Percentiles rank a stretch among this genome's conserved stretches.
Evolutionary conservation across 2,329 filamentous ascomycete genomes (phyloP).

Genomic region (Colletotrichum higginsianum): DNA sequence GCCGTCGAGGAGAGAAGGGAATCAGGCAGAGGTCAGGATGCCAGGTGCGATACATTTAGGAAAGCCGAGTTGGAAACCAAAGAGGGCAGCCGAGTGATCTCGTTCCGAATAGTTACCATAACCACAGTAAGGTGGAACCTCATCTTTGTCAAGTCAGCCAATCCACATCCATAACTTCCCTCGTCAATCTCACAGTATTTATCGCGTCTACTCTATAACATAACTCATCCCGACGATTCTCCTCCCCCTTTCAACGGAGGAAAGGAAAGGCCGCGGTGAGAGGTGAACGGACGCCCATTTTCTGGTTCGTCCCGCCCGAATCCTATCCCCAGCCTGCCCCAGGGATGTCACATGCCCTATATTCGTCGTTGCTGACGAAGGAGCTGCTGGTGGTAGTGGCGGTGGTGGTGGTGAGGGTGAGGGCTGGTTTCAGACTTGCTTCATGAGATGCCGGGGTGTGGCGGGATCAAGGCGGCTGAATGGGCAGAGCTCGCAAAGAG

Average conservation of each 20-base stretch:
- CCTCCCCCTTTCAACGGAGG: not conserved
- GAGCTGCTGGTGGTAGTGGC: not conserved
- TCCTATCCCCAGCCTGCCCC: not conserved
- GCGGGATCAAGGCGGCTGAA: conserved; percentile 26
- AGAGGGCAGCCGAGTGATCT: conserved; percentile 17
- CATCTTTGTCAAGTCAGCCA: not conserved
- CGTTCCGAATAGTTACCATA: conserved; percentile 14
- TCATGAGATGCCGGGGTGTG: conserved; percentile 51
- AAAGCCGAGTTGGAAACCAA: conserved; percentile 32
- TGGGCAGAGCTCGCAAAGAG: conserved; percentile 24
- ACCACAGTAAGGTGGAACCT: too few relatives aligned
- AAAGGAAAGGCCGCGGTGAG: not conserved
- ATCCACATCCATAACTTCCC: too few relatives aligned
- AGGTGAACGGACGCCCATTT: conserved; percentile 24
- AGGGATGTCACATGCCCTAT: conserved; percentile 18
- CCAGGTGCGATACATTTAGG: conserved; percentile 15
- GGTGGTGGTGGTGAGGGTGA: conserved; percentile 27
- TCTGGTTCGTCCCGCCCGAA: conserved; percentile 36
- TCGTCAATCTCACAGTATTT: too few relatives aligned
- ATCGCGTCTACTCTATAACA: too few relatives aligned
- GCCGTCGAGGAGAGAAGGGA: too few relatives aligned
- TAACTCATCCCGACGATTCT: too few relatives aligned
- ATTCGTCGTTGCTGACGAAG: not conserved
- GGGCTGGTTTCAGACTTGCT: conserved; percentile 59
- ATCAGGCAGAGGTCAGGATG: not conserved